Conservation (phyloP, 352 stramenopile genomes). For the Peronospora farinosa region DNA sequence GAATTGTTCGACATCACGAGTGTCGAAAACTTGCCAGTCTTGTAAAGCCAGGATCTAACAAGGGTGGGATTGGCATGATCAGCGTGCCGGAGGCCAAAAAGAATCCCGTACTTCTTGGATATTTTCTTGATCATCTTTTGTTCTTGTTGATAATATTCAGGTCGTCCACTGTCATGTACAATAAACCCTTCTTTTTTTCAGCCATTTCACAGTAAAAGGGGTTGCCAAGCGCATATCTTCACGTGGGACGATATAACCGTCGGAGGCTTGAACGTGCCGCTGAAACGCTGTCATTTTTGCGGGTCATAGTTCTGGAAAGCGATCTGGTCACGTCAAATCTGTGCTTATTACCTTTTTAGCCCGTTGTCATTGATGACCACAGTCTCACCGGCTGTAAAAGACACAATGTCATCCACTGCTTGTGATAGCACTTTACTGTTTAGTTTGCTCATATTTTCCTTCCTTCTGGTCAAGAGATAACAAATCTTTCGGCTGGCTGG, state of each 20-base stretch:
- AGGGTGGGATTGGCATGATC: slow-evolving; percentile 99
- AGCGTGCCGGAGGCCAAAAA: slow-evolving; percentile 99
- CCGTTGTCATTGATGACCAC: too few relatives aligned
- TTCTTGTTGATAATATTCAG: slow-evolving; percentile 99
- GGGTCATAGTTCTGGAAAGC: slow-evolving; percentile 99
- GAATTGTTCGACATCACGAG: slow-evolving; percentile 92
- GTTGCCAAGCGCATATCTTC: slow-evolving; percentile 98
- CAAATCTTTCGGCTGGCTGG: too few relatives aligned
- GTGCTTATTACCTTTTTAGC: slow-evolving; percentile 98
- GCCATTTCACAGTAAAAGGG: slow-evolving; percentile 97
- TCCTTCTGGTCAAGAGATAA: slow-evolving; percentile 25
- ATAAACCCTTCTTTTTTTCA: slow-evolving; percentile 95
- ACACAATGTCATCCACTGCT: too few relatives aligned
- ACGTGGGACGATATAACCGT: slow-evolving; percentile 91
- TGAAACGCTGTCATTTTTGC: slow-evolving; percentile 99
- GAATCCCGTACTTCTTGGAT: slow-evolving; percentile 99
- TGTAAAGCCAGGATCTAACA: slow-evolving; percentile 98
- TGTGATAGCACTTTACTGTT: slow-evolving; percentile 95
- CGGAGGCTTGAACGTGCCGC: slow-evolving; percentile 97
- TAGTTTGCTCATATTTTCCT: slow-evolving; percentile 91
- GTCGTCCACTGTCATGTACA: slow-evolving; percentile 97
- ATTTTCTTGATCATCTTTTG: slow-evolving; percentile 99
- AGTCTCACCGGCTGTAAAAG: too few relatives aligned
- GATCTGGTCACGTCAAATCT: slow-evolving; percentile 99
- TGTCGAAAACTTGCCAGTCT: slow-evolving; percentile 99